phyloP scores from a whole-genome alignment of 768 basidiomycete species.

The Terana coerulea region DNA sequence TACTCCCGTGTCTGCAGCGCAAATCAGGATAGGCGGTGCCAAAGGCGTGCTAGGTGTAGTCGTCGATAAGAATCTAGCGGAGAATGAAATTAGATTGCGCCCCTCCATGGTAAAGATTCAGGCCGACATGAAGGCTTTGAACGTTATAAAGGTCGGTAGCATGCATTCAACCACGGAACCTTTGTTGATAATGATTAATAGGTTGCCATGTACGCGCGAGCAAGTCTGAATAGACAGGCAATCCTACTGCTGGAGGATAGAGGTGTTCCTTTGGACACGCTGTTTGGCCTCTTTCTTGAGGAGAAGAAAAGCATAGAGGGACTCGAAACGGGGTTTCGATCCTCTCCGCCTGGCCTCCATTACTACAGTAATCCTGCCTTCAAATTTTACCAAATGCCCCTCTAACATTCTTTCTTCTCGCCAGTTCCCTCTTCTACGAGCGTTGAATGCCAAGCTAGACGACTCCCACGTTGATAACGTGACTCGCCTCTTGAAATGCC shows the following conservation, averaged over 20 bases:
- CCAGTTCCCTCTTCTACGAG: conserved; percentile 7
- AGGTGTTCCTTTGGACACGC: neutral
- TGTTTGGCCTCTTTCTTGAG: conserved; percentile 5
- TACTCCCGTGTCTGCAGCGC: conserved; percentile 3
- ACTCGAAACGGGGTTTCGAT: conserved; percentile 1
- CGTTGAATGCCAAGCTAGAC: neutral
- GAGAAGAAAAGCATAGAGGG: conserved; percentile 11
- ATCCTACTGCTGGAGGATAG: conserved; percentile 8
- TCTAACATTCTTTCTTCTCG: neutral
- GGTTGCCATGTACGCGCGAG: conserved; percentile 7
- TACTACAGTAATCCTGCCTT: neutral
- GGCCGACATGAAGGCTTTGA: neutral
- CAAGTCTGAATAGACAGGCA: conserved; percentile 12
- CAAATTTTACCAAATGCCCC: neutral
- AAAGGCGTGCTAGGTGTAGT: conserved; percentile 10
- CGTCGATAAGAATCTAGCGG: neutral
- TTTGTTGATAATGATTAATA: neutral
- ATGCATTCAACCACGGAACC: neutral
- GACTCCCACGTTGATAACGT: conserved; percentile 5
- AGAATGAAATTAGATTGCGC: neutral
- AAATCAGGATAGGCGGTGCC: conserved; percentile 8
- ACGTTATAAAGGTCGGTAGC: conserved; percentile 9
- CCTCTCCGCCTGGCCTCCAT: conserved; percentile 1
- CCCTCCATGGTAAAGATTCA: conserved; percentile 1
- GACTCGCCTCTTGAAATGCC: neutral